phyloP scores from a whole-genome alignment of 179 eudicot species.

The Spinacia oleracea region DNA sequence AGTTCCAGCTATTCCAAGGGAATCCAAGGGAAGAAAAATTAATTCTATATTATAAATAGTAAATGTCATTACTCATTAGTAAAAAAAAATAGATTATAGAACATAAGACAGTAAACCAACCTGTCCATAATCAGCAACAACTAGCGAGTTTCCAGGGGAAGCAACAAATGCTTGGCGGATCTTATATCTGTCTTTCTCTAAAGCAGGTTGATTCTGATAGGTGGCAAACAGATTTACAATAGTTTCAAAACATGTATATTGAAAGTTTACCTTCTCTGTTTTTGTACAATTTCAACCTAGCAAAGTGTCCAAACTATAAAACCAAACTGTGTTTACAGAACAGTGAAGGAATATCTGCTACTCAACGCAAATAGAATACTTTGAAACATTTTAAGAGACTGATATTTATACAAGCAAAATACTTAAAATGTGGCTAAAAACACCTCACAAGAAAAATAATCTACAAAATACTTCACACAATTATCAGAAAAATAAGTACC shows the following conservation, averaged over 20 bases:
- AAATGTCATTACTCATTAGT: neutral
- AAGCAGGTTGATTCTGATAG: slow-evolving; percentile 91
- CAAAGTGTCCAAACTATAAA: neutral
- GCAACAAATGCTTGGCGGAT: slow-evolving; percentile 96
- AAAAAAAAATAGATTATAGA: neutral
- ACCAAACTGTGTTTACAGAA: neutral
- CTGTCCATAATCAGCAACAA: slow-evolving; percentile 99
- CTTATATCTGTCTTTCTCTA: slow-evolving; percentile 97
- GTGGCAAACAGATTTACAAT: slow-evolving; percentile 18
- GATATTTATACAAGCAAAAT: neutral
- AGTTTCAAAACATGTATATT: slow-evolving; percentile 1
- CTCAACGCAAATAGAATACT: neutral
- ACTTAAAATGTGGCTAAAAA: neutral
- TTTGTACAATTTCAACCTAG: neutral
- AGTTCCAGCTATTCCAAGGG: slow-evolving; percentile 71
- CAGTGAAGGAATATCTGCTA: neutral
- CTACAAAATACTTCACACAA: neutral
- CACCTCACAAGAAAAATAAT: neutral
- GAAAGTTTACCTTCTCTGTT: neutral
- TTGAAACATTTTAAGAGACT: neutral
- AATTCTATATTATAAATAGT: neutral
- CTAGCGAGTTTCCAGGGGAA: slow-evolving; percentile 82
- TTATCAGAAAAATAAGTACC: slow-evolving; percentile 37
- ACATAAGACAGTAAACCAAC: slow-evolving; percentile 35
- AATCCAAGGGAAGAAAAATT: neutral